Conservation (phyloP, 768 basidiomycete genomes). For the Lactarius tabidus region DNA sequence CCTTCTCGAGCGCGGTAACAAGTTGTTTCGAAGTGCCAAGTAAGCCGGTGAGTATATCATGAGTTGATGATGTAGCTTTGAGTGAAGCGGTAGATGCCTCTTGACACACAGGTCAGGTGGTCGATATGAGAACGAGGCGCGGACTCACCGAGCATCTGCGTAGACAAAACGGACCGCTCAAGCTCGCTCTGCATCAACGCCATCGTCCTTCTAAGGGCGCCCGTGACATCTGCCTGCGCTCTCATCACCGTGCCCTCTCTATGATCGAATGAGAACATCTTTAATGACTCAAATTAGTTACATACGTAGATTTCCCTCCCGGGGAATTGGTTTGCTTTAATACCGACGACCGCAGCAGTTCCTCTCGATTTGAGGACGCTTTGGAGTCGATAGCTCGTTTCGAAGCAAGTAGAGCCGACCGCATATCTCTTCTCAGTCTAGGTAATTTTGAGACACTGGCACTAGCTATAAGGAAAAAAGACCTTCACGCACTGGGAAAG, state of each 20-base stretch:
- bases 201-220: conserved; percentile 82
- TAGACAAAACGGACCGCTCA: conserved; percentile 80
- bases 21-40: conserved; percentile 80
- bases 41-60: conserved; percentile 67
- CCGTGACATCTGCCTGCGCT: conserved; percentile 83
- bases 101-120: conserved; percentile 37
- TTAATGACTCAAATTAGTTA: conserved; percentile 23
- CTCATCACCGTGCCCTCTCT: conserved; percentile 87
- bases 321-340: conserved; percentile 44
- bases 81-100: conserved; percentile 79
- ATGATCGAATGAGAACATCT: conserved; percentile 12
- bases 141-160: conserved; percentile 74
- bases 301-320: conserved; percentile 62
- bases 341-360: conserved; percentile 55
- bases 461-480: neutral
- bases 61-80: conserved; percentile 65
- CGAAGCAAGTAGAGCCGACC: conserved; percentile 43
- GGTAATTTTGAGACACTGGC: conserved; percentile 4
- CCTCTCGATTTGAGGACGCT: conserved; percentile 37
- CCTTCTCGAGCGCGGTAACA: too few species aligned
- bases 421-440: conserved; percentile 59
- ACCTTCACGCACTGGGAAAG: conserved; percentile 51
- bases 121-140: neutral
- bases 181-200: conserved; percentile 93
- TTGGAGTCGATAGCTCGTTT: too few species aligned